Evolutionary conservation across 1,284 basidiomycete genomes (phyloP), one percentile per base, ranked within the genome.

Genomic region (Pascua guehoae): DNA sequence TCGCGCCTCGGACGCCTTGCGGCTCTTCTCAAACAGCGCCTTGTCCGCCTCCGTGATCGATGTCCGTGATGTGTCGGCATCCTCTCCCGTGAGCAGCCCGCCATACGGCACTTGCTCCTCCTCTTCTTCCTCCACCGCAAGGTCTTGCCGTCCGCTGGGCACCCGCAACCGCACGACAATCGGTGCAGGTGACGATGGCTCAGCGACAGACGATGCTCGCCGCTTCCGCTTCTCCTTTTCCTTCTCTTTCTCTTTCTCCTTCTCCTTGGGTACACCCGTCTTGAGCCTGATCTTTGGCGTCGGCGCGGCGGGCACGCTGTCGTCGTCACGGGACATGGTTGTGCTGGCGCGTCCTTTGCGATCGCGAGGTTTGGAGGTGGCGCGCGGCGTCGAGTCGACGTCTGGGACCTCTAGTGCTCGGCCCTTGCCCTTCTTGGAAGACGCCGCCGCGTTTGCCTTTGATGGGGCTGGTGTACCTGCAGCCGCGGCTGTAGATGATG

Each of bases 31-130:
- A 71, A 91, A 98, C 44, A 84, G 81, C 51, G 82, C 75, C 68
- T 88, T 88, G 73, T 98, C 95, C 10, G 72, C 69, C n/a, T 77
- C 75, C 1, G 76, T 73, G 41, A 93, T 85, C 7, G 77, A 73
- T n/a, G 92, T 93, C 63, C 84, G 86, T 16, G 81, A 78, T 36
- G 83, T 88, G 71, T 92, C 89, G 36, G 91, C 85, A 53, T 97
- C 88, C 14, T 81, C 79, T 0, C 81, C 79, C 15, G 75, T 77
- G 51, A 98, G 80, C 54, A 94, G 79, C 42, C 93, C 88, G 56
- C 94, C 88, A 75, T 95, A 91, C 56, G 92, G 80, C 66, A 77
- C 65, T 24, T 74, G 72, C 49, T 74, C 74, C 53, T 71, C 74
- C 11, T 69, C 67, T 49, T 73, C 71, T 46, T 72, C 70, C 38